Evolutionary conservation across 2,329 filamentous ascomycete species (phyloP).

Genomic region (Alternaria infectoria): DNA sequence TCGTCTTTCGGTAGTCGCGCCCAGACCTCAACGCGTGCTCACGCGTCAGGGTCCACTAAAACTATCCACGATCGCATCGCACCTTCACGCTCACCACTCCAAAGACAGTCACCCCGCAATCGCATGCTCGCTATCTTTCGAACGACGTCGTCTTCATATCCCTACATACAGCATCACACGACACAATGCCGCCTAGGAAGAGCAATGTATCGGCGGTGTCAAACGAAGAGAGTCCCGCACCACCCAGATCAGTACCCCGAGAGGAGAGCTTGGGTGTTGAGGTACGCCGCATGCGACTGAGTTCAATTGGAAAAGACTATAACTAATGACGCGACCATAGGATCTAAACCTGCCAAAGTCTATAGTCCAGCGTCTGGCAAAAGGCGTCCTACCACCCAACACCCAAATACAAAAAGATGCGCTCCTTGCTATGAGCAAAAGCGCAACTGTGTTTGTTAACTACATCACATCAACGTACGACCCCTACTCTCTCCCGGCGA

Average conservation of each 20-base stretch:
- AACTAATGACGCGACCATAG: slow-evolving; percentile 13
- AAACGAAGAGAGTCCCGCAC: slow-evolving; percentile 43
- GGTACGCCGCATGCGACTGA: slow-evolving; percentile 33
- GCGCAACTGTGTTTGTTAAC: slow-evolving; percentile 83
- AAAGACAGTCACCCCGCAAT: slow-evolving; percentile 6
- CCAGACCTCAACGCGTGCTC: slow-evolving; percentile 32
- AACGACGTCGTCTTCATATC: not conserved
- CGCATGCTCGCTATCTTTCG: not conserved
- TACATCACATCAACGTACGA: slow-evolving; percentile 76
- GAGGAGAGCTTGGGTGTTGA: slow-evolving; percentile 55
- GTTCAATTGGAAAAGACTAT: not conserved
- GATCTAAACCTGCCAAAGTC: slow-evolving; percentile 80
- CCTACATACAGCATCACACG: not conserved
- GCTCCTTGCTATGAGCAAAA: slow-evolving; percentile 78
- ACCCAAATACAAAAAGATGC: slow-evolving; percentile 86
- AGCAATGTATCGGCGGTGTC: slow-evolving; percentile 52
- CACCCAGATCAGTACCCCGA: slow-evolving; percentile 30
- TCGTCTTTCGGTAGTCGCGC: slow-evolving; percentile 8
- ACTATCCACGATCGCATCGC: slow-evolving; percentile 15
- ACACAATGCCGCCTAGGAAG: slow-evolving; percentile 55
- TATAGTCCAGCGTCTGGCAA: slow-evolving; percentile 79
- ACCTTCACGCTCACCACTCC: slow-evolving; percentile 17
- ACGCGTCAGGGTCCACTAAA: slow-evolving; percentile 36
- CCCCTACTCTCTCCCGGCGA: not conserved
- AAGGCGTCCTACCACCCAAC: slow-evolving; percentile 79